phyloP scores from a whole-genome alignment of 1,284 basidiomycete species.

The Inonotus obliquus region DNA sequence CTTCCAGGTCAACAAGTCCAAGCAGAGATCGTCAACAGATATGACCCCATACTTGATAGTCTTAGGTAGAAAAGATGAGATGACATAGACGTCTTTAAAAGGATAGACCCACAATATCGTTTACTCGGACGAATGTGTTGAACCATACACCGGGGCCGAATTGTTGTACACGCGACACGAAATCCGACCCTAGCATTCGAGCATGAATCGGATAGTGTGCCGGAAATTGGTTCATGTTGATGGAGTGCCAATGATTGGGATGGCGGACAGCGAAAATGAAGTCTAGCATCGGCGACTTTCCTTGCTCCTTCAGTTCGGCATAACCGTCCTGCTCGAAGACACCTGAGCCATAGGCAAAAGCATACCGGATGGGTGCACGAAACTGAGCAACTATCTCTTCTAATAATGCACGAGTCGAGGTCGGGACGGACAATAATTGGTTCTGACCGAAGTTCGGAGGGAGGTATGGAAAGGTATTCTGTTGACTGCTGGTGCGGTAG shows the following conservation, averaged over 20 bases:
- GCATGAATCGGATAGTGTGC: conserved; percentile 87
- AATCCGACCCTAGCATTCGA: conserved; percentile 73
- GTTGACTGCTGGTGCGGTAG: conserved; percentile 31
- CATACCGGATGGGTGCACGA: conserved; percentile 84
- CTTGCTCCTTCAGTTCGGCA: conserved; percentile 29
- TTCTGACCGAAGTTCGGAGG: conserved; percentile 77
- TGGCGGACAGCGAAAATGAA: conserved; percentile 95
- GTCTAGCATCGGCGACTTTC: conserved; percentile 76
- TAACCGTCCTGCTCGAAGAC: conserved; percentile 89
- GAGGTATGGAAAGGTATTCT: conserved; percentile 45
- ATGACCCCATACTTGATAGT: conserved; percentile 98
- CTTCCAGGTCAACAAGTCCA: conserved; percentile 90
- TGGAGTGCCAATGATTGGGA: conserved; percentile 87
- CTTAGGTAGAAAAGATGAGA: conserved; percentile 36
- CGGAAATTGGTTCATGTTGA: conserved; percentile 89
- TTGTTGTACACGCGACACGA: conserved; percentile 75
- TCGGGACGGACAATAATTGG: conserved; percentile 72
- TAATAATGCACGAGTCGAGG: conserved; percentile 72
- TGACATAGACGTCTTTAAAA: not conserved
- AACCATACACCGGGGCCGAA: conserved; percentile 93
- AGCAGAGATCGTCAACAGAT: conserved; percentile 83
- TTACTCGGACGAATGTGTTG: conserved; percentile 83
- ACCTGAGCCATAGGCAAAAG: conserved; percentile 93
- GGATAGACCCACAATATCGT: conserved; percentile 55
- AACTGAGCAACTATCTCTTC: conserved; percentile 74